Evolutionary conservation across 176 grass and related monocot genomes (phyloP), one percentile per base, ranked within the genome.

Genomic region (Thalia dealbata): DNA sequence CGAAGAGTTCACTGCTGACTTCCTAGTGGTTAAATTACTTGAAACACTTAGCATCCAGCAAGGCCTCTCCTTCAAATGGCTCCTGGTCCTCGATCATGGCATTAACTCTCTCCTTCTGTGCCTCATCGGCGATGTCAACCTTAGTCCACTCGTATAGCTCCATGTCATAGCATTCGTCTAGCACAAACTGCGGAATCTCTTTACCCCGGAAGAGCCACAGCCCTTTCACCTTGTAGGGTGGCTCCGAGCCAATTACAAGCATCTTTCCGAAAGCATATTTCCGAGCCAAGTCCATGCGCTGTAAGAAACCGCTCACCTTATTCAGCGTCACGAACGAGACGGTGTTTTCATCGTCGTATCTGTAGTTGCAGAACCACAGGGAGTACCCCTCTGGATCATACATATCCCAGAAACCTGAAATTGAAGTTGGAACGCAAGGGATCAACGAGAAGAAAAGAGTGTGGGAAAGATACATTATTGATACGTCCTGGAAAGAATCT

Each of bases 371-470:
- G 79, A 99, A 99, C 95, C 95, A 99, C 13, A 99, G 61, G 28
- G 90, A 99, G 79, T 99, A 99, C 15, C 95, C 95, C 81, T 99
- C 95, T 10, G 95, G 81, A 62, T 99, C 95, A 61, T 82, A 99
- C 95, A 99, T 99, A 46, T 99, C 81, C 95, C 95, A 99, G 81
- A 93, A 99, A 78, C 93, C 95, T 99, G 91, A 67, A 88, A 67
- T 52, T 63, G 32, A 73, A 13, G 9, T 1, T 15, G 61, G 9
- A 8, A 51, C 3, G 3, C 23, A 42, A n/a, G 67, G 67, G n/a
- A 48, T 5, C 14, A 30, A 35, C 18, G 12, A 28, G 3, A 64
- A 30, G 14, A 30, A 64, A 32, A 32, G 11, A 9, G 11, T 13
- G 4, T 48, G 11, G 45, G 45, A 48, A 8, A 48, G 4, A 38